Conservation (phyloP, 176 grass and related monocot species). For the sorghum (Sorghum bicolor) region Sorghum_bicolor_NCBIv3 NC_012872.2:59449501-59450000, state of each 20-base stretch:
- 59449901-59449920: not conserved
- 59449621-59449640: not conserved
- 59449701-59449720: not conserved
- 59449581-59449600: not conserved
- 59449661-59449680: slow-evolving; percentile 1
- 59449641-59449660: slow-evolving; percentile 13
- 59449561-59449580: slow-evolving; percentile 19
- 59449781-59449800: not conserved
- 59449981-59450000: not conserved
- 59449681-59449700: not conserved
- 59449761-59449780: not conserved
- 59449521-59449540: too few relatives aligned
- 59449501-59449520: too few relatives aligned
- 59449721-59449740: not conserved
- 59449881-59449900: not conserved
- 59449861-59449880: not conserved
- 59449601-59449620: not conserved
- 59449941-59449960: not conserved
- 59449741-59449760: not conserved
- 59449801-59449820: not conserved
- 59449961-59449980: not conserved
- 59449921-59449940: not conserved
- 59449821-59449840: not conserved
- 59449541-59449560: too few relatives aligned
- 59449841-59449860: not conserved